Conservation (phyloP, 345 rosid species). For the Syzygium aqueum region DNA sequence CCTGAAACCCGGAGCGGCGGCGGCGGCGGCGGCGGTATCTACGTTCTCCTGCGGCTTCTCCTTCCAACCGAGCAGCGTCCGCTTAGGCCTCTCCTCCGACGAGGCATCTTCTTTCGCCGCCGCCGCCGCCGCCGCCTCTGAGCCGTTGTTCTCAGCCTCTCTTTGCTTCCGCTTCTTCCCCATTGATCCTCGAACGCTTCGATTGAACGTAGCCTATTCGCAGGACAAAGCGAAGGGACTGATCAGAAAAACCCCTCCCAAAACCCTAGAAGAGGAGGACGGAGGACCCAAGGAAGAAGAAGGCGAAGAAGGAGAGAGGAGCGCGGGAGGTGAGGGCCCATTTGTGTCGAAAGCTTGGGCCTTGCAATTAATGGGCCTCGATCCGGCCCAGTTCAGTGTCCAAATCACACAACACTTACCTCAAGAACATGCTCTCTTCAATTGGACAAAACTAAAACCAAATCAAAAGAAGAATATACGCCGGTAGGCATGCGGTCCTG, state of each 20-base stretch:
- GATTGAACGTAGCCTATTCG: background rate
- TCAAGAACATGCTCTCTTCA: too few species aligned
- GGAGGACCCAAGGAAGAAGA: background rate
- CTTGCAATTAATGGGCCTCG: background rate
- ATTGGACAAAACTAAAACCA: too few species aligned
- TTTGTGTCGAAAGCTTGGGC: background rate
- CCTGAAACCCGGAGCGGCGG: constrained; percentile 34
- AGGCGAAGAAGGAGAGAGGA: background rate
- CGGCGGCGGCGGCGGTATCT: constrained; percentile 9
- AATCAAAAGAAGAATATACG: too few species aligned
- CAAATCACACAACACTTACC: too few species aligned
- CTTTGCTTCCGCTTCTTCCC: constrained; percentile 75
- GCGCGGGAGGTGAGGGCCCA: background rate
- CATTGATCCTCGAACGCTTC: constrained; percentile 17
- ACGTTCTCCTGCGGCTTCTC: constrained; percentile 28
- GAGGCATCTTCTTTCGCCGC: constrained; percentile 37
- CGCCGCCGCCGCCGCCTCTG: constrained; percentile 17
- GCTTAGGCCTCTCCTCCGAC: constrained; percentile 56
- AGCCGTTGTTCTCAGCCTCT: constrained; percentile 37
- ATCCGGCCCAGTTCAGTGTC: background rate
- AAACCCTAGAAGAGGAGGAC: background rate
- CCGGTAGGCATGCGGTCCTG: too few species aligned
- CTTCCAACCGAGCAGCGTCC: constrained; percentile 85
- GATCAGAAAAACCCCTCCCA: background rate
- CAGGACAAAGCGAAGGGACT: background rate